A percentile compares a stretch with the other conserved stretches of the same genome.
Conservation (phyloP, 495 filamentous ascomycete species). For the Trichocladium antarcticum region DNA sequence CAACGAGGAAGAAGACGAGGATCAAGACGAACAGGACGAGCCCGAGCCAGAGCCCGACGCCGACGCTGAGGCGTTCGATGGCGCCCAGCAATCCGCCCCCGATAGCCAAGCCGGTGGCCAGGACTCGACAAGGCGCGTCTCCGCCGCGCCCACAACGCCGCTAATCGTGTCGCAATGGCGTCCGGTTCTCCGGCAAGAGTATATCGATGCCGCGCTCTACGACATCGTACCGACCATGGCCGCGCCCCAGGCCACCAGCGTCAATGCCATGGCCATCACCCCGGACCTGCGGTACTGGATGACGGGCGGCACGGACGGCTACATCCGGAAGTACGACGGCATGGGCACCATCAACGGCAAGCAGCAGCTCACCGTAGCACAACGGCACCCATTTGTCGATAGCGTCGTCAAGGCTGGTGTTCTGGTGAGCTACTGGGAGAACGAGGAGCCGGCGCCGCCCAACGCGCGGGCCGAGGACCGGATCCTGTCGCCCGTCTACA, state of each 20-base stretch:
- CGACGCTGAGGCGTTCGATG: constrained; percentile 28
- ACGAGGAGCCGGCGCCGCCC: constrained; percentile 45
- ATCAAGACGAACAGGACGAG: constrained; percentile 46
- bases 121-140: constrained; percentile 28
- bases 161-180: constrained; percentile 37
- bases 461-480: constrained; percentile 40
- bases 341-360: constrained; percentile 91
- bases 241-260: constrained; percentile 86
- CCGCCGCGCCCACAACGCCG: constrained; percentile 39
- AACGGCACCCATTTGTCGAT: constrained; percentile 94
- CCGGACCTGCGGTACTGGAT: constrained; percentile 95
- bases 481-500: constrained; percentile 78
- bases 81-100: constrained; percentile 43
- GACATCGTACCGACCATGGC: constrained; percentile 97
- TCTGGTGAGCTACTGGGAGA: constrained; percentile 94
- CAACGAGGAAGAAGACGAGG: constrained; percentile 46
- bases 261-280: constrained; percentile 85
- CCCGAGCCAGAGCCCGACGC: constrained; percentile 22
- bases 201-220: constrained; percentile 70
- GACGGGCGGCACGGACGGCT: constrained; percentile 86
- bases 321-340: constrained; percentile 92
- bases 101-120: constrained; percentile 7
- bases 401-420: constrained; percentile 91
- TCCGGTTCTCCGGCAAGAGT: constrained; percentile 67
- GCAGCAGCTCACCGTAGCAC: constrained; percentile 84